These are phyloP conservation scores for Avicennia marina DNA, from an alignment of 257 asterid genomes.

Conservation along the genomic window DNA sequence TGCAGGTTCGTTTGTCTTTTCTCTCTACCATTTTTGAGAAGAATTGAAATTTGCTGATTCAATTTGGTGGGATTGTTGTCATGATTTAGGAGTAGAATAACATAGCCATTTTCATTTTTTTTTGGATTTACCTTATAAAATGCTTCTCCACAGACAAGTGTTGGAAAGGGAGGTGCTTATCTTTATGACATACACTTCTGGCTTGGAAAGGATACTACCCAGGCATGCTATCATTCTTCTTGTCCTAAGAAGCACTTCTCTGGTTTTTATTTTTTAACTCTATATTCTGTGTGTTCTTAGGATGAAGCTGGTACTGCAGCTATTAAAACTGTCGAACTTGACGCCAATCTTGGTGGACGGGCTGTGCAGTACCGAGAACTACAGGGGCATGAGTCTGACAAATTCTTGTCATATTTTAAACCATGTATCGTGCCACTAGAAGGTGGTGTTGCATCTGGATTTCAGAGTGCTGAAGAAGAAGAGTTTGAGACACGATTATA, in stretches of 20 bases:
- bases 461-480: conserved; percentile 78
- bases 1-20: conserved; percentile 42
- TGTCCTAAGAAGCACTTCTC: not conserved
- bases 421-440: conserved; percentile 90
- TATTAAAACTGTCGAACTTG: conserved; percentile 88
- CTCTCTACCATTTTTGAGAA: conserved; percentile 11
- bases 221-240: conserved; percentile 40
- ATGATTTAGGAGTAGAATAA: conserved; percentile 4
- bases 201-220: conserved; percentile 98
- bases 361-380: conserved; percentile 90
- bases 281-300: conserved; percentile 26
- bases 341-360: conserved; percentile 86
- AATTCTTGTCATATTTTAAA: conserved; percentile 79
- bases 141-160: conserved; percentile 54
- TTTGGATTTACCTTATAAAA: conserved; percentile 3
- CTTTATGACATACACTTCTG: conserved; percentile 91
- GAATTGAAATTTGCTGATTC: not conserved
- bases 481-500: conserved; percentile 81
- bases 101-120: not conserved
- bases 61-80: not conserved
- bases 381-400: conserved; percentile 91
- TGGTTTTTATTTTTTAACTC: conserved; percentile 5
- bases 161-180: conserved; percentile 94
- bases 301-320: conserved; percentile 99
- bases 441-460: conserved; percentile 97